These are phyloP conservation scores for Venturiaceae sp. DNA, from an alignment of 2,329 filamentous ascomycete genomes.

Conservation along the genomic window DNA sequence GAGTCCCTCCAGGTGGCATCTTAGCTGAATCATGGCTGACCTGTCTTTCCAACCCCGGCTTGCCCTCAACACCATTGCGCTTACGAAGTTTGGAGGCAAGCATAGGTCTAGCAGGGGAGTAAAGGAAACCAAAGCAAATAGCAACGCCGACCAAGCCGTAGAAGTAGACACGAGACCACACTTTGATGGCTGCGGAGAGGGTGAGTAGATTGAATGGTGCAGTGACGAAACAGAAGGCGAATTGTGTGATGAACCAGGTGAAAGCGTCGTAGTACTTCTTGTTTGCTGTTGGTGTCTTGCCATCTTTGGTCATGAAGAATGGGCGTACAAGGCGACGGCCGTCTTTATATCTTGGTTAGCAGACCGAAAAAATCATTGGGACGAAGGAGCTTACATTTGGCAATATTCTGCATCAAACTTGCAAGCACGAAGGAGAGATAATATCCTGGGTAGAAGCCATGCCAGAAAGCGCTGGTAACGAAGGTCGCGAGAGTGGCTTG, in stretches of 20 bases:
- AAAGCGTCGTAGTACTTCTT: slow-evolving; percentile 84
- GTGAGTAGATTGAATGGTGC: slow-evolving; percentile 78
- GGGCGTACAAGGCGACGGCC: slow-evolving; percentile 82
- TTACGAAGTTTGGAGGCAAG: slow-evolving; percentile 27
- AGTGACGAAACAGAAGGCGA: slow-evolving; percentile 73
- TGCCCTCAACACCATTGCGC: slow-evolving; percentile 12
- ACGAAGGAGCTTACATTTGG: slow-evolving; percentile 65
- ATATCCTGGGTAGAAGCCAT: slow-evolving; percentile 96
- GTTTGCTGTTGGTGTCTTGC: slow-evolving; percentile 48
- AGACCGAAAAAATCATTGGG: slow-evolving; percentile 7
- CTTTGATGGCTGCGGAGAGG: slow-evolving; percentile 58
- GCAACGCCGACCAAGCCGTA: slow-evolving; percentile 65
- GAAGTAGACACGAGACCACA: slow-evolving; percentile 84
- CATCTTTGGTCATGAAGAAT: slow-evolving; percentile 60
- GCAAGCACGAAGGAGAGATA: slow-evolving; percentile 85
- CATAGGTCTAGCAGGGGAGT: slow-evolving; percentile 60
- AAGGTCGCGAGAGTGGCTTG: slow-evolving; percentile 91
- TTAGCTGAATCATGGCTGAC: slow-evolving; percentile 14
- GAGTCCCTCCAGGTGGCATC: slow-evolving; percentile 27
- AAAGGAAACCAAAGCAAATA: slow-evolving; percentile 63
- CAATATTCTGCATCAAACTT: slow-evolving; percentile 82
- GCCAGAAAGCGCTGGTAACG: slow-evolving; percentile 90
- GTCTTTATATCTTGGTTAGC: slow-evolving; percentile 43
- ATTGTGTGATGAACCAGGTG: slow-evolving; percentile 66
- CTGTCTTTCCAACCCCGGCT: slow-evolving; percentile 16